Evolutionary conservation across 768 basidiomycete species (phyloP).

Genomic region (Lactarius hengduanensis): DNA sequence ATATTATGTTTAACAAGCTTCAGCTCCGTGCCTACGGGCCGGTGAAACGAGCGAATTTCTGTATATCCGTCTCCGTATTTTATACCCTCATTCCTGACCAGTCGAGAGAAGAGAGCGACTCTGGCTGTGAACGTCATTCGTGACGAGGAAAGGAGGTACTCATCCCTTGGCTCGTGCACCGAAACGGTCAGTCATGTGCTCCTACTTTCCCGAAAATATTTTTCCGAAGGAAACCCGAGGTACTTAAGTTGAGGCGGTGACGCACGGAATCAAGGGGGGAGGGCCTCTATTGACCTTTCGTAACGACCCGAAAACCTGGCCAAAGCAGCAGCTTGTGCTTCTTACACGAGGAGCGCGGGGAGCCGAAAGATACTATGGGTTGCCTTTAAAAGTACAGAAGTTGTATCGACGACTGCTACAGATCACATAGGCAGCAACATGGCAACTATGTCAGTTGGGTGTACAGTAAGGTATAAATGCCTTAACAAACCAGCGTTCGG

Average conservation of each 20-base stretch:
- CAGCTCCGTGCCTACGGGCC: no score
- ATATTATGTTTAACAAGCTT: no score
- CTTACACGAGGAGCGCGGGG: not conserved
- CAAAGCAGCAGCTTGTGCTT: not conserved
- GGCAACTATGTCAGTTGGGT: not conserved
- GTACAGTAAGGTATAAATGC: slow-evolving; percentile 8
- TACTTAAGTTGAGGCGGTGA: not conserved
- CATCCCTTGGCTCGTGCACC: not conserved
- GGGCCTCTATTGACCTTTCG: not conserved
- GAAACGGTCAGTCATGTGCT: not conserved
- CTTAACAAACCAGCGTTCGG: not conserved
- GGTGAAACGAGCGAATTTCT: not conserved
- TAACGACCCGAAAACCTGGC: not conserved
- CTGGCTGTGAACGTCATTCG: not conserved
- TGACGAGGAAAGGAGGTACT: not conserved
- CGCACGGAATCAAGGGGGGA: not conserved
- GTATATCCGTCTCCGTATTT: not conserved
- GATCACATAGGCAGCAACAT: not conserved
- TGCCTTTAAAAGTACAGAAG: slow-evolving; percentile 2
- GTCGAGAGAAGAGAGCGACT: not conserved
- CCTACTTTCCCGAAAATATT: not conserved
- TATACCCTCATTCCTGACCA: not conserved
- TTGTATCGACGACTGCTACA: slow-evolving; percentile 1
- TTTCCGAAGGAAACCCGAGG: not conserved
- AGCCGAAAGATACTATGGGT: not conserved